These are phyloP conservation scores for Neurospora sp. DNA, from an alignment of 495 filamentous ascomycete genomes.

Conservation along the genomic window DNA sequence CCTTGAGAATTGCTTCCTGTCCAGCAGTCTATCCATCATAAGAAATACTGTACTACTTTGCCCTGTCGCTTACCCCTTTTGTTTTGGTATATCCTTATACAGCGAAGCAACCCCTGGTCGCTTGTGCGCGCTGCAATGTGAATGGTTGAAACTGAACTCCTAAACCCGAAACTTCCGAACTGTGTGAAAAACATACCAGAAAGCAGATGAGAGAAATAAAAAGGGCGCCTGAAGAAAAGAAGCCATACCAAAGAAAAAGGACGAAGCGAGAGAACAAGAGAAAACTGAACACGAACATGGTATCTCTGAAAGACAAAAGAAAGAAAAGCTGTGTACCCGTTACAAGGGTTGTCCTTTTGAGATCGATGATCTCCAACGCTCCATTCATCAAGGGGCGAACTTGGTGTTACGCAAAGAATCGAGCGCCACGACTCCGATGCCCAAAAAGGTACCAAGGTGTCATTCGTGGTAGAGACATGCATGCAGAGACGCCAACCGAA, in stretches of 20 bases:
- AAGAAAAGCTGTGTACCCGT: neutral
- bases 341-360: neutral
- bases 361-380: neutral
- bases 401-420: neutral
- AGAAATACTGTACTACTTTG: neutral
- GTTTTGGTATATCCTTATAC: neutral
- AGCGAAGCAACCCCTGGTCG: too few species aligned
- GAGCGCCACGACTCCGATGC: neutral
- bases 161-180: neutral
- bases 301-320: neutral
- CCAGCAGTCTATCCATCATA: neutral
- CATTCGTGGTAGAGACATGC: neutral
- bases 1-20: neutral
- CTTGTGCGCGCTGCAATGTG: neutral
- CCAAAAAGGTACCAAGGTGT: neutral
- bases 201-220: conserved; percentile 3
- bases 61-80: neutral
- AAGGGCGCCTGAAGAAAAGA: neutral
- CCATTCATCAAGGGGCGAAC: neutral
- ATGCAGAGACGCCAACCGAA: neutral
- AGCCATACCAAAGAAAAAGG: conserved; percentile 1
- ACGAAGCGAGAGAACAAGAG: neutral
- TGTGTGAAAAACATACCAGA: conserved; percentile 5
- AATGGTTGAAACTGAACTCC: neutral
- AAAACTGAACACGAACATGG: neutral